Evolutionary conservation across 345 rosid genomes (phyloP).

Genomic region (Clarkia xantiana): DNA sequence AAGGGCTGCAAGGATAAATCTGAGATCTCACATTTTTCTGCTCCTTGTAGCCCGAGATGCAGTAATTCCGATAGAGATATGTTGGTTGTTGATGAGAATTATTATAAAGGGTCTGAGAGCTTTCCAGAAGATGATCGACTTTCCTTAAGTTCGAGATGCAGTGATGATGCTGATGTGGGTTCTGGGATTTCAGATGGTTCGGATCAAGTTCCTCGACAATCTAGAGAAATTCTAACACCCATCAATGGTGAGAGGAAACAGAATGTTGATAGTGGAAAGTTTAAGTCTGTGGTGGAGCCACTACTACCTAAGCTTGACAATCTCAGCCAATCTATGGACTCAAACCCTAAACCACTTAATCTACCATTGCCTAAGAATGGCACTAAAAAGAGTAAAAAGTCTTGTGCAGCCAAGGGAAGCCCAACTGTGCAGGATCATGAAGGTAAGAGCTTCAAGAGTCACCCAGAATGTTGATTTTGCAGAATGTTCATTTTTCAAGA

Average conservation of each 20-base stretch:
- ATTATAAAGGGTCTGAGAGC: no score
- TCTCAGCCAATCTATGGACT: conserved; percentile 55
- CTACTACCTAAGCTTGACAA: conserved; percentile 6
- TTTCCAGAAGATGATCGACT: no score
- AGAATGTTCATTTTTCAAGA: no score
- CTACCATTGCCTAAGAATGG: conserved; percentile 23
- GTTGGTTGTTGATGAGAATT: conserved; percentile 6
- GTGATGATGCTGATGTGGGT: conserved; percentile 9
- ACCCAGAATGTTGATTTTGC: no score
- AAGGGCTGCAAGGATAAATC: conserved; percentile 17
- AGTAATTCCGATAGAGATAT: conserved; percentile 5
- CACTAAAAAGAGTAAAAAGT: conserved; percentile 15
- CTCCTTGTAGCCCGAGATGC: conserved; percentile 3
- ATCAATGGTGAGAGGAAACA: conserved; percentile 24
- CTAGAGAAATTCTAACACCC: conserved; percentile 24
- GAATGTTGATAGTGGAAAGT: conserved; percentile 13
- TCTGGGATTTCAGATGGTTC: no score
- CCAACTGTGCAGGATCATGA: conserved; percentile 17
- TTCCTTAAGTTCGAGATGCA: no score
- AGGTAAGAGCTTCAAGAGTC: conserved; percentile 20
- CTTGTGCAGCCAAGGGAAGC: conserved; percentile 16
- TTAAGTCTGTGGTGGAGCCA: background rate
- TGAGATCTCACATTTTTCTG: conserved; percentile 11
- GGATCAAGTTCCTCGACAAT: background rate
- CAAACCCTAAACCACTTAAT: conserved; percentile 18